These are phyloP conservation scores for Nicotiana paniculata DNA, from an alignment of 257 asterid species.

Conservation along the genomic window DNA sequence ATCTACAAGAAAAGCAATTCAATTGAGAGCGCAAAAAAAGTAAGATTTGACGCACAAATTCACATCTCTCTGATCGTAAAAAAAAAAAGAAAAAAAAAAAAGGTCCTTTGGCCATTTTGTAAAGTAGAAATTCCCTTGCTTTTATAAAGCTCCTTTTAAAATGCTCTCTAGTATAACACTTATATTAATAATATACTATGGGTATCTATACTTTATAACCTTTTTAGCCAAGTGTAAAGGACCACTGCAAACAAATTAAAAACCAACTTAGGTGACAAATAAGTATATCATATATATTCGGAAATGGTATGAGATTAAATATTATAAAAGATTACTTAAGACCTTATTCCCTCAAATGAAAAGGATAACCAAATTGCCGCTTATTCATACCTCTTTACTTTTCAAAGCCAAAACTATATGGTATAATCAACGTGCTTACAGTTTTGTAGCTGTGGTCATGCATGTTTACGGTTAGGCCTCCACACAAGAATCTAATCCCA, in stretches of 20 bases:
- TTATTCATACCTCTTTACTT: background rate
- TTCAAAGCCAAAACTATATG: background rate
- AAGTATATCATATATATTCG: background rate
- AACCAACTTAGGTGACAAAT: background rate
- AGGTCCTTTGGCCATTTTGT: slow-evolving; percentile 39
- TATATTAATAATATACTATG: background rate
- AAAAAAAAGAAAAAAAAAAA: slow-evolving; percentile 19
- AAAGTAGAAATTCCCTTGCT: slow-evolving; percentile 33
- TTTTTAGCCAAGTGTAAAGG: background rate
- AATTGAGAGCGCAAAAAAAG: background rate
- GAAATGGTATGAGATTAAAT: background rate
- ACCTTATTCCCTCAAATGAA: background rate
- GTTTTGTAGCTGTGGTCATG: background rate
- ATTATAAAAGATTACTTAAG: background rate
- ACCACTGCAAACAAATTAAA: background rate
- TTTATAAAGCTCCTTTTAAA: slow-evolving; percentile 30
- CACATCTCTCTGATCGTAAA: background rate
- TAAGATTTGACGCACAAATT: background rate
- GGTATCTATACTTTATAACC: background rate
- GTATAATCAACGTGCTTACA: background rate
- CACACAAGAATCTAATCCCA: background rate
- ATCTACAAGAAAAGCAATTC: background rate
- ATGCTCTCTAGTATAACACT: background rate
- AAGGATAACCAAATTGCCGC: background rate
- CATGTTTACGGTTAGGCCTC: background rate